Base-by-base conservation (phyloP, 768 basidiomycete species). In the Mycena latifolia region DNA sequence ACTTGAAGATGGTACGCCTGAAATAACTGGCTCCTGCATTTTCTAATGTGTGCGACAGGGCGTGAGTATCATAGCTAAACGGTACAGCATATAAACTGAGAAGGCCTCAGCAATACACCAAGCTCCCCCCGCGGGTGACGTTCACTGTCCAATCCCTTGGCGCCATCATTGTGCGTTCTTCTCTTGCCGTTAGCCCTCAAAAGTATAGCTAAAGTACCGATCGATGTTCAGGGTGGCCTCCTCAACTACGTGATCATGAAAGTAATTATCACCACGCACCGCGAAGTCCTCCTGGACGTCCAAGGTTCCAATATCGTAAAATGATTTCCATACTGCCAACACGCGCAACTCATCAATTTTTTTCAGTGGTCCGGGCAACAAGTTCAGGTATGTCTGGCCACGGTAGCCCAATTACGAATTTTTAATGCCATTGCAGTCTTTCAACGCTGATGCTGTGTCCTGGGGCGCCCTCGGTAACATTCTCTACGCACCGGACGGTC, bases 291-390 rank as follows among this genome's bases (percentile, higher is more conserved):
- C 4, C 77, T 89, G 25, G 84, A 82, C 6, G 81, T 86, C 0
- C 78, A 89, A 67, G 88, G 88, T 35, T 87, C 88, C 4, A 84
- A 86, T 66, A 80, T 86, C 84, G 80, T 66, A 22, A 37, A 37
- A 27, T 47, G 18, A 5, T 47, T 2, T 28, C 7, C 9, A 17
- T 37, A 37, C 50, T 31, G 4, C 18, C 14, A 35, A 27, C 11
- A 31, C 14, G 11, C 37, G 39, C 5, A 25, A 22, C 46, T 18
- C 35, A 31, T 20, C 66, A 48, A n/a, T n/a, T 41, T 31, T 9
- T n/a, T 7, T 14, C 39, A 66, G 65, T 69, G 80, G 80, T 80
- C 79, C 45, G 84, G 85, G 11, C 82, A 83, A 68, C 83, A 85
- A 59, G 78, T 79, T 5, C 85, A 85, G 72, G 79, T 81, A 70